Evolutionary conservation across 2,329 filamentous ascomycete species (phyloP).

Genomic region (Alternaria ethzedia): DNA sequence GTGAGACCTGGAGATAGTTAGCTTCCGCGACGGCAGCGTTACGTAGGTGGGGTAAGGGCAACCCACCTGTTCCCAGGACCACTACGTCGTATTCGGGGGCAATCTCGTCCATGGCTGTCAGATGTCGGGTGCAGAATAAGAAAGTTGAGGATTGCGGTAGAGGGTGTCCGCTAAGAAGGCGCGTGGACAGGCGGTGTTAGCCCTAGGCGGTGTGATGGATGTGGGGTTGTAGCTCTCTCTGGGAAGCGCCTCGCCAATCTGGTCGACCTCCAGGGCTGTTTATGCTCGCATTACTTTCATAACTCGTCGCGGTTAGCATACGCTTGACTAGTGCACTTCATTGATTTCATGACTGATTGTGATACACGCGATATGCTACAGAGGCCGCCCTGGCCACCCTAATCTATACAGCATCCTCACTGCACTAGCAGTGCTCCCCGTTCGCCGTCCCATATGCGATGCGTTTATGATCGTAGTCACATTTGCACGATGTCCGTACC

Average conservation of each 20-base stretch:
- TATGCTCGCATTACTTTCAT: slow-evolving; percentile 18
- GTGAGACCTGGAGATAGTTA: slow-evolving; percentile 74
- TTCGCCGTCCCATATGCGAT: neutral
- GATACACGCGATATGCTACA: slow-evolving; percentile 8
- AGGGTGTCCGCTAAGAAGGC: slow-evolving; percentile 29
- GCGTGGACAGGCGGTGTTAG: slow-evolving; percentile 18
- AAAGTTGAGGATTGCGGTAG: slow-evolving; percentile 28
- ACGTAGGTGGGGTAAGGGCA: slow-evolving; percentile 49
- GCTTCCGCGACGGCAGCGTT: slow-evolving; percentile 18
- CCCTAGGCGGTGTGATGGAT: slow-evolving; percentile 34
- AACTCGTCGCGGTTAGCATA: slow-evolving; percentile 11
- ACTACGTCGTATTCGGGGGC: slow-evolving; percentile 98
- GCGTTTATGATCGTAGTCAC: neutral
- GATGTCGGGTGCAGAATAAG: slow-evolving; percentile 15
- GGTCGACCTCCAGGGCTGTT: slow-evolving; percentile 5
- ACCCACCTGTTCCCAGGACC: slow-evolving; percentile 92
- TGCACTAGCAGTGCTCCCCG: neutral
- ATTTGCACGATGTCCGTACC: neutral
- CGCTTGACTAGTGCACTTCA: slow-evolving; percentile 13
- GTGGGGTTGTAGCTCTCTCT: slow-evolving; percentile 39
- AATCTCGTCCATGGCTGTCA: slow-evolving; percentile 87
- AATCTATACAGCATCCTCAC: neutral
- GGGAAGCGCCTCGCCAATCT: slow-evolving; percentile 31
- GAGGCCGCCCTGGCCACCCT: neutral
- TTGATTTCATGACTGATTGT: slow-evolving; percentile 7